Evolutionary conservation across 257 asterid species (phyloP), one percentile per base, ranked within the genome.

Genomic region (Schizonepeta tenuifolia): DNA sequence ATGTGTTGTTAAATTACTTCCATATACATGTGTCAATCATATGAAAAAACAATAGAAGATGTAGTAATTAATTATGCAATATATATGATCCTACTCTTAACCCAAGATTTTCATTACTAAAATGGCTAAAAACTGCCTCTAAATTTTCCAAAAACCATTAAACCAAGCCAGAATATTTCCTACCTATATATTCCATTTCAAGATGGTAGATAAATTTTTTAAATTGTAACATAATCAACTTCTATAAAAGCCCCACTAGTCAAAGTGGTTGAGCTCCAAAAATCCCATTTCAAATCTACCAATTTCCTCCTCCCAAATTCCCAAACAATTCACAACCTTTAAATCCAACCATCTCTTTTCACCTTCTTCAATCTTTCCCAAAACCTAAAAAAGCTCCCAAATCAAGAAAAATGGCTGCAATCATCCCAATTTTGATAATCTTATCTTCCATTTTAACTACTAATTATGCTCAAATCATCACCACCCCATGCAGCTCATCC

Each of bases 181-280:
- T 14, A 64, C 47, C 67, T 57, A 57, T 74, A 35, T 18, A 18
- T 51, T 17, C 73, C 54, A 67, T 46, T 36, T 51, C 74, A 28
- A 66, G 55, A 62, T 31, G 22, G 46, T 36, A 56, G 74, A 68
- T 67, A 69, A 63, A 33, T 17, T 18, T 51, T 18, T 60, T 21
- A 20, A 31, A 12, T 28, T 57, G 4, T 7, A 51, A 46, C 6
- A 17, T 9, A 21, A 63, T 36, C 41, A 56, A 33, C 71, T 31
- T 36, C 18, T 15, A 21, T 31, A 53, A 51, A 20, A 46, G 31
- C 10, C 68, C n/a, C 69, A 60, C 65, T 71, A 71, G 96, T 82
- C 77, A 81, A 82, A 78, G 90, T 79, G 18, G 97, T 85, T 89
- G 88, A 89, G 70, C 97, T 88, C 86, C 95, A 72, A 79, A 17